Evolutionary conservation across 1,284 basidiomycete species (phyloP).

Genomic region (Leccinum pachyderme): DNA sequence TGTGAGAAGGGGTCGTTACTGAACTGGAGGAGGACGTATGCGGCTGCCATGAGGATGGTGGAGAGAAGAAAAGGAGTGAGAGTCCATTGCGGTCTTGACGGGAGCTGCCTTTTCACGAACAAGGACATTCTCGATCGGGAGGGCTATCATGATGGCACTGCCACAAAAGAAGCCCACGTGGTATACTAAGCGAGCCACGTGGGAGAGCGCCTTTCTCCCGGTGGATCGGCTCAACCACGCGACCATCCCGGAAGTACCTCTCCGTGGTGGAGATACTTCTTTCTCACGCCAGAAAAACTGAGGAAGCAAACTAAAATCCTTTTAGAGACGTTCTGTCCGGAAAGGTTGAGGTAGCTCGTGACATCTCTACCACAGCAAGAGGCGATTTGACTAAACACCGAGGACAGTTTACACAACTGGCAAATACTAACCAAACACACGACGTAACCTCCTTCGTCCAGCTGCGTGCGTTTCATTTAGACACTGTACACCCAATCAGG

Average conservation of each 20-base stretch:
- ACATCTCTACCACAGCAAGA: not conserved
- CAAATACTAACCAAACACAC: not conserved
- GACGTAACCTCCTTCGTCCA: constrained; percentile 1
- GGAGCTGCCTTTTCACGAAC: constrained; percentile 34
- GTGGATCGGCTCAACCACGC: constrained; percentile 2
- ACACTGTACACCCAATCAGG: constrained; percentile 8
- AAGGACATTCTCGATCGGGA: constrained; percentile 33
- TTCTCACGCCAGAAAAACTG: not conserved
- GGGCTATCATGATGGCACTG: constrained; percentile 29
- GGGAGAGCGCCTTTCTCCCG: constrained; percentile 8
- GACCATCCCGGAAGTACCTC: not conserved
- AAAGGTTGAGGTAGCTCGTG: not conserved
- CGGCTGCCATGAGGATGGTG: constrained; percentile 34
- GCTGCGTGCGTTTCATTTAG: constrained; percentile 13
- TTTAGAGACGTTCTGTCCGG: not conserved
- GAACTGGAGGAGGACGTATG: constrained; percentile 59
- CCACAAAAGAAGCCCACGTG: constrained; percentile 34
- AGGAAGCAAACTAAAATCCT: not conserved
- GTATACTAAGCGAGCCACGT: constrained; percentile 27
- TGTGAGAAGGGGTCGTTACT: constrained; percentile 60
- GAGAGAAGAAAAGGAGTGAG: constrained; percentile 19
- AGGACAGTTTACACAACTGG: not conserved
- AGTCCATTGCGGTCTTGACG: constrained; percentile 8
- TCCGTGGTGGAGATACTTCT: not conserved
- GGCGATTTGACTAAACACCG: not conserved